Conservation (phyloP, 2,329 filamentous ascomycete species). For the Aspergillus clavatus region DNA sequence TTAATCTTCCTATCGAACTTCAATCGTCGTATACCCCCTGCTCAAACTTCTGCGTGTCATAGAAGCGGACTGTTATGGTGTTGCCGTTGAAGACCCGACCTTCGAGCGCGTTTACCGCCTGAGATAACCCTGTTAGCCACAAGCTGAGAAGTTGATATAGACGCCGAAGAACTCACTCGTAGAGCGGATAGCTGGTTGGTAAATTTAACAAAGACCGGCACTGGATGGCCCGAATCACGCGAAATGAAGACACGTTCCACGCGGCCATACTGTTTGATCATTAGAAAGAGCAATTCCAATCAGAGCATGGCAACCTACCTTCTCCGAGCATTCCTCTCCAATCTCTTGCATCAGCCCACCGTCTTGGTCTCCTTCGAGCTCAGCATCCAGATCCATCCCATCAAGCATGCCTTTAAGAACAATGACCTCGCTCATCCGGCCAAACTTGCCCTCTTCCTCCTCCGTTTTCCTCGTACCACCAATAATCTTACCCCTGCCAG, state of each 20-base stretch:
- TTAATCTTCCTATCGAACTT: slow-evolving; percentile 2
- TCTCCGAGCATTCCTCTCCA: slow-evolving; percentile 84
- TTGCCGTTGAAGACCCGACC: slow-evolving; percentile 87
- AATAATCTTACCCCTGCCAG: slow-evolving; percentile 71
- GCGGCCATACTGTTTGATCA: slow-evolving; percentile 63
- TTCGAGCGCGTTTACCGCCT: slow-evolving; percentile 87
- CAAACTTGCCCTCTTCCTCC: slow-evolving; percentile 55
- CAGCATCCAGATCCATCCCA: slow-evolving; percentile 72
- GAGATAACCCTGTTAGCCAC: neutral
- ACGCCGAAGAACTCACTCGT: slow-evolving; percentile 55
- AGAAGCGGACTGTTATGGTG: slow-evolving; percentile 75
- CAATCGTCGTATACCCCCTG: slow-evolving; percentile 51
- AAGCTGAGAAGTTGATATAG: neutral
- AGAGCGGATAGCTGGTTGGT: slow-evolving; percentile 78
- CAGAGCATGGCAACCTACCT: slow-evolving; percentile 45
- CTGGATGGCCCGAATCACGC: slow-evolving; percentile 47
- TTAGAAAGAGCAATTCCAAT: slow-evolving; percentile 1
- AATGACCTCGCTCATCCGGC: slow-evolving; percentile 74
- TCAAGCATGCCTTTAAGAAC: slow-evolving; percentile 81
- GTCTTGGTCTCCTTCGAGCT: slow-evolving; percentile 61
- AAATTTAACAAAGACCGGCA: slow-evolving; percentile 88
- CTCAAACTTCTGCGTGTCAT: slow-evolving; percentile 77
- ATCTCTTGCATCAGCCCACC: slow-evolving; percentile 81
- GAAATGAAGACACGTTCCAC: slow-evolving; percentile 77
- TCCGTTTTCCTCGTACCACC: slow-evolving; percentile 61